Evolutionary conservation across 768 basidiomycete genomes (phyloP).

Genomic region (Tylopilus sp.): DNA sequence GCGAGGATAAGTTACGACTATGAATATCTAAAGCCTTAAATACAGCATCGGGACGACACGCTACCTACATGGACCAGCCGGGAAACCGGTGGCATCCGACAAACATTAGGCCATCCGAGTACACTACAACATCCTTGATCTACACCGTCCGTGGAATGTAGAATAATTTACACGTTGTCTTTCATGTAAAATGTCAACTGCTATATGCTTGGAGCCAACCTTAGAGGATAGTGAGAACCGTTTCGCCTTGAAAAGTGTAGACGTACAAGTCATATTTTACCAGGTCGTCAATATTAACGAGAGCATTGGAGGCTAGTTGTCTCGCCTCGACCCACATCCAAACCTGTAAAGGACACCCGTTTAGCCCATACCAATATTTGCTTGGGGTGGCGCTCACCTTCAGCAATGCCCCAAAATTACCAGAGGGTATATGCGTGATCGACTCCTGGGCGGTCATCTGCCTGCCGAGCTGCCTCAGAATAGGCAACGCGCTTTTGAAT

Average conservation of each 20-base stretch:
- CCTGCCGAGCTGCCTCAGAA: slow-evolving; percentile 84
- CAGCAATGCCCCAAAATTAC: slow-evolving; percentile 79
- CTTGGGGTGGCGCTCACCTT: slow-evolving; percentile 56
- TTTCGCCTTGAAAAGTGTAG: neutral
- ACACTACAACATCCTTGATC: slow-evolving; percentile 18
- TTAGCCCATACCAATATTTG: neutral
- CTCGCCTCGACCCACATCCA: slow-evolving; percentile 96
- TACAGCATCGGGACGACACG: slow-evolving; percentile 16
- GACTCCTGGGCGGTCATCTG: slow-evolving; percentile 81
- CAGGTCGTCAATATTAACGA: slow-evolving; percentile 79
- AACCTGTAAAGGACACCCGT: slow-evolving; percentile 43
- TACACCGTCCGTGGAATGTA: slow-evolving; percentile 1
- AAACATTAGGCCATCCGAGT: slow-evolving; percentile 1
- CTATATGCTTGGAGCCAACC: slow-evolving; percentile 51
- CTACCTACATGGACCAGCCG: neutral
- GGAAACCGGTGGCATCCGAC: slow-evolving; percentile 8
- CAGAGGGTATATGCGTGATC: slow-evolving; percentile 57
- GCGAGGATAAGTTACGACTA: neutral
- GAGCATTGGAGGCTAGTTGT: slow-evolving; percentile 74
- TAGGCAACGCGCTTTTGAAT: slow-evolving; percentile 94
- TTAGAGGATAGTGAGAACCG: slow-evolving; percentile 25
- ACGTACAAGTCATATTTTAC: slow-evolving; percentile 85
- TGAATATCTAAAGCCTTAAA: slow-evolving; percentile 2
- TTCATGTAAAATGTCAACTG: slow-evolving; percentile 1
- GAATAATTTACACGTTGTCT: slow-evolving; percentile 14